phyloP scores from a whole-genome alignment of 2,329 filamentous ascomycete genomes.

The Pyricularia sp. region DNA sequence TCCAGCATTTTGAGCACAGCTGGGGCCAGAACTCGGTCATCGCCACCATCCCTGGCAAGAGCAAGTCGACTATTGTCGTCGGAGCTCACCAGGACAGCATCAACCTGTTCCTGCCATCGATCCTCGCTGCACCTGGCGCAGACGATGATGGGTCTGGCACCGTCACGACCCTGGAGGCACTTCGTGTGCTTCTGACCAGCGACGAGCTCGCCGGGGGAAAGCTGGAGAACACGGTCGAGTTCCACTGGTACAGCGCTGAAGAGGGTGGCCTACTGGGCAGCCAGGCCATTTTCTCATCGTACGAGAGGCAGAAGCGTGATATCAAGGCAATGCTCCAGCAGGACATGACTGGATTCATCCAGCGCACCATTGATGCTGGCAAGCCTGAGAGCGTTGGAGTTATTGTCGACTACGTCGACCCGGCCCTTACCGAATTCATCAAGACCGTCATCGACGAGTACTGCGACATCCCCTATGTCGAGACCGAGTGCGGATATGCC shows the following conservation, averaged over 20 bases:
- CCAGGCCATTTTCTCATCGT: slow-evolving; percentile 76
- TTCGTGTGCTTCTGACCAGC: slow-evolving; percentile 68
- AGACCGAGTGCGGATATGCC: slow-evolving; percentile 39
- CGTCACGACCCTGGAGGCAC: slow-evolving; percentile 85
- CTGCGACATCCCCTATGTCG: slow-evolving; percentile 55
- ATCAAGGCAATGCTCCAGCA: slow-evolving; percentile 97
- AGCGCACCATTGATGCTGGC: slow-evolving; percentile 71
- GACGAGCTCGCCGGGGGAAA: slow-evolving; percentile 57
- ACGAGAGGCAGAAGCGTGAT: slow-evolving; percentile 58
- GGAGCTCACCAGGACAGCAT: slow-evolving; percentile 93
- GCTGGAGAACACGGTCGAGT: slow-evolving; percentile 78
- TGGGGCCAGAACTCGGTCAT: slow-evolving; percentile 91
- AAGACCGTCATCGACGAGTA: slow-evolving; percentile 78
- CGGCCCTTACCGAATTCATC: slow-evolving; percentile 74
- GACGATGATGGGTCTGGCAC: slow-evolving; percentile 91
- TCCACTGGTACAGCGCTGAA: slow-evolving; percentile 92
- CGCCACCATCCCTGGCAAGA: slow-evolving; percentile 77
- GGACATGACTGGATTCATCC: slow-evolving; percentile 89
- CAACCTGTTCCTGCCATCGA: slow-evolving; percentile 76
- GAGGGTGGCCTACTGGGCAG: slow-evolving; percentile 79
- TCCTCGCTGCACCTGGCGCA: slow-evolving; percentile 79
- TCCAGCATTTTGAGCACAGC: slow-evolving; percentile 61
- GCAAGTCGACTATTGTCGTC: slow-evolving; percentile 72
- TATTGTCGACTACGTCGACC: slow-evolving; percentile 83
- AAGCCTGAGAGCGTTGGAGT: slow-evolving; percentile 78